Conservation (phyloP, 768 basidiomycete genomes). For the Podaxis sp. region DNA sequence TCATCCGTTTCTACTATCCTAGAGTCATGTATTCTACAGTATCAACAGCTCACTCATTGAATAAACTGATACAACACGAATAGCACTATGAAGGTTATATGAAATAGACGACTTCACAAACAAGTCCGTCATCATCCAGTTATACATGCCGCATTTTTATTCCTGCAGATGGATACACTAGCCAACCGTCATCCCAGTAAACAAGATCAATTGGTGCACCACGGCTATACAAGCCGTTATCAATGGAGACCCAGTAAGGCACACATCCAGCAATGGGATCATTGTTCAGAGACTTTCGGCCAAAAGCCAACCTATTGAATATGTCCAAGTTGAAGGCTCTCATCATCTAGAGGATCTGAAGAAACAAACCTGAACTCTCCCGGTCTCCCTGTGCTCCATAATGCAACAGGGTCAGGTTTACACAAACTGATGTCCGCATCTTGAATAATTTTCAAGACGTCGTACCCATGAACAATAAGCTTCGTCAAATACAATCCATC, state of each 20-base stretch:
- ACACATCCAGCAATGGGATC: conserved; percentile 26
- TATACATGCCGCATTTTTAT: conserved; percentile 17
- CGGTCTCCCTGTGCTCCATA: conserved; percentile 34
- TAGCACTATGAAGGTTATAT: neutral
- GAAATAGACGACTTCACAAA: neutral
- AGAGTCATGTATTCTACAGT: neutral
- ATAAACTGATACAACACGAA: neutral
- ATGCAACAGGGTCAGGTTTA: conserved; percentile 18
- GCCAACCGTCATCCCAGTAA: conserved; percentile 27
- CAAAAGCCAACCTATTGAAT: conserved; percentile 23
- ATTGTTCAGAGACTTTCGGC: conserved; percentile 22
- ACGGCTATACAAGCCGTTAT: conserved; percentile 20
- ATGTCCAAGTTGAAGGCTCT: neutral
- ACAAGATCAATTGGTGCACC: conserved; percentile 32
- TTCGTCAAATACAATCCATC: conserved; percentile 27
- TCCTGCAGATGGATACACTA: conserved; percentile 32
- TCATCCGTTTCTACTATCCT: neutral
- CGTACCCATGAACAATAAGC: conserved; percentile 27
- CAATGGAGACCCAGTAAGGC: conserved; percentile 31
- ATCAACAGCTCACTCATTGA: neutral
- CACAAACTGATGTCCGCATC: conserved; percentile 9
- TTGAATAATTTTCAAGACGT: conserved; percentile 31
- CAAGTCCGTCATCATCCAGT: neutral
- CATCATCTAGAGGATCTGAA: neutral
- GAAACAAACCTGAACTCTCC: conserved; percentile 32